Base-by-base conservation (phyloP, 257 asterid genomes). In the Primulina huaijiensis region DNA sequence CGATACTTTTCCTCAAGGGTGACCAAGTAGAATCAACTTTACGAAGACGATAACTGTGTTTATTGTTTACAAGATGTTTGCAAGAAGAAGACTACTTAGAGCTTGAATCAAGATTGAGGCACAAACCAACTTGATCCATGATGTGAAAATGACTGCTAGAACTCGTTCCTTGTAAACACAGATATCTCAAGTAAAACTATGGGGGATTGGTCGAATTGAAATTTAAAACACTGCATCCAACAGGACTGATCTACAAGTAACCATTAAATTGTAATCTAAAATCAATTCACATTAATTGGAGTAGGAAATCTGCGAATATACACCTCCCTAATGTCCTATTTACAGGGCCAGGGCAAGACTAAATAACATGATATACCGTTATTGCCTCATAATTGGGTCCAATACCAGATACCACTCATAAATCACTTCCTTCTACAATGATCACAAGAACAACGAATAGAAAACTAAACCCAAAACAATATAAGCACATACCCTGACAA, bases 401-500 rank as follows among this genome's bases (percentile, higher is more conserved):
- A 40, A 35, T 35, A 35, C 3, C 52, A 40, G 16, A 40, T 11
- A 11, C 5, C 6, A 17, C 52, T 40, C 52, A 40, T 10, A 11
- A 40, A 40, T 40, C 52, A 40, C 52, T 40, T 11, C 52, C 17
- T 40, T 40, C 17, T 12, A 43, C 1, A 31, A 30, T 25, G 23
- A 16, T 19, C 62, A 6, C 19, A 20, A 27, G 11, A 71, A 53
- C 57, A 35, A 31, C 4, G 31, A 66, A 21, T 7, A 33, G 65
- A 4, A 43, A 65, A 33, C 55, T 56, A 52, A 9, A 63, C 38
- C 43, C 60, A 61, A 43, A 9, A 63, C 40, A 23, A 64, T 2
- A 31, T n/a, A 68, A 62, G 53, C 14, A 86, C 98, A 67, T 33
- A 90, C 97, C 93, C 98, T 82, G 12, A 92, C 69, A 10, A 86